These are phyloP conservation scores for Scedosporium boydii DNA, from an alignment of 2,329 filamentous ascomycete species.

Conservation along the genomic window DNA sequence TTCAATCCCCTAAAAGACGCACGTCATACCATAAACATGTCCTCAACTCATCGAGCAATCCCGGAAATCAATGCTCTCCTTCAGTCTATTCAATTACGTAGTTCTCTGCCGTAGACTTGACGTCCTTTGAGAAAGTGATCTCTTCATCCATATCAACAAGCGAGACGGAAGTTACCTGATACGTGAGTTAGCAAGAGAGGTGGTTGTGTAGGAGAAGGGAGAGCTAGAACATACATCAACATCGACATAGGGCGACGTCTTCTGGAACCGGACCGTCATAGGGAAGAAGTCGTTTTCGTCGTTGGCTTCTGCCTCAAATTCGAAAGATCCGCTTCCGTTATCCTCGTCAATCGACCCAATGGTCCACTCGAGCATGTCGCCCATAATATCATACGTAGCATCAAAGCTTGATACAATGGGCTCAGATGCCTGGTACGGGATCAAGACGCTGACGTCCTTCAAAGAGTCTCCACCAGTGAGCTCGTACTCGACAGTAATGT, in stretches of 20 bases:
- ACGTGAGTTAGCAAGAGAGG: slow-evolving; percentile 15
- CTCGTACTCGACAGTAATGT: slow-evolving; percentile 92
- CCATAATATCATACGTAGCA: slow-evolving; percentile 85
- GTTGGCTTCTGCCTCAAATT: slow-evolving; percentile 83
- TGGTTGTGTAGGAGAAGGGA: background rate
- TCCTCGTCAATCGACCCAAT: slow-evolving; percentile 78
- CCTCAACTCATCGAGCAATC: background rate
- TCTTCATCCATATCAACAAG: slow-evolving; percentile 69
- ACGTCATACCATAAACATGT: background rate
- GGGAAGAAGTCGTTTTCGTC: slow-evolving; percentile 97
- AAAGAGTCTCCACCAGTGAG: slow-evolving; percentile 70
- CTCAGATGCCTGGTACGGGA: slow-evolving; percentile 78
- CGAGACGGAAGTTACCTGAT: slow-evolving; percentile 55
- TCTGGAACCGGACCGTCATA: slow-evolving; percentile 85
- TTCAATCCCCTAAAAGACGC: background rate
- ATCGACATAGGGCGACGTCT: slow-evolving; percentile 77
- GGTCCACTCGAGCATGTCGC: slow-evolving; percentile 88
- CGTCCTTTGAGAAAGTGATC: slow-evolving; percentile 73
- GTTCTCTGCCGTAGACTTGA: slow-evolving; percentile 66
- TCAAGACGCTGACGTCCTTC: slow-evolving; percentile 76
- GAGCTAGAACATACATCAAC: slow-evolving; percentile 68
- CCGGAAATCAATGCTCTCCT: background rate
- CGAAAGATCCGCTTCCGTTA: slow-evolving; percentile 78
- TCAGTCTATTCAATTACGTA: slow-evolving; percentile 62
- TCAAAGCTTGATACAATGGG: slow-evolving; percentile 89